Evolutionary conservation across 163 green algal genomes (phyloP), one percentile per base, ranked within the genome.

Genomic region (Chloroidium sp.): DNA sequence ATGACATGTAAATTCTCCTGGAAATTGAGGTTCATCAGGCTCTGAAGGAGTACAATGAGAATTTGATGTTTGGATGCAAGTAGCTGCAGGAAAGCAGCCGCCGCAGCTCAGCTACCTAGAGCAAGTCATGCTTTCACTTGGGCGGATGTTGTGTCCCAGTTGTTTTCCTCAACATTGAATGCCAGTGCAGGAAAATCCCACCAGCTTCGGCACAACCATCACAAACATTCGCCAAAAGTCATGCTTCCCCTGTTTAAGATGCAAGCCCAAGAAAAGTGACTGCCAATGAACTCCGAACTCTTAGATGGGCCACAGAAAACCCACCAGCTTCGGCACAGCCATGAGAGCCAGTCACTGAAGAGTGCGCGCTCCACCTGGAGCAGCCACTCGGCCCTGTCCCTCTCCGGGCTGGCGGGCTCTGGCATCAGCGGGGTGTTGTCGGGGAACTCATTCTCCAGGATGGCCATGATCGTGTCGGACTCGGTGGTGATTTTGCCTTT

Each of bases 401-500:
- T 82, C 75, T 89, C 83, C 0, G 85, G 83, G 13, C 69, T 91
- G 81, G 86, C 88, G 14, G 81, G 57, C 0, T 88, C 62, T 1
- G 92, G 90, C 84, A 97, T 87, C 69, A 97, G 88, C 1, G 89
- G 87, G n/a, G 86, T 91, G 84, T 91, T 76, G 2, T 95, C 85
- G 2, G 91, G 89, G 77, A 95, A 95, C 12, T 82, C 76, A n/a
- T 86, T 69, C 86, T 97, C 93, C 74, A 97, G 78, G 14, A 89
- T 62, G 61, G 84, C 59, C 84, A 90, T 88, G 83, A 97, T 96
- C 61, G 88, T 85, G 1, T 84, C 79, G 0, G 87, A 95, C 86
- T 99, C 96, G 0, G 92, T 97, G 78, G 95, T 87, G 6, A 97
- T 79, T 6, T 87, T 80, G 1, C 95, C 94, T 59, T 97, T 91